phyloP scores from a whole-genome alignment of 2,329 filamentous ascomycete genomes.

The Myriosclerotinia curreyana region DNA sequence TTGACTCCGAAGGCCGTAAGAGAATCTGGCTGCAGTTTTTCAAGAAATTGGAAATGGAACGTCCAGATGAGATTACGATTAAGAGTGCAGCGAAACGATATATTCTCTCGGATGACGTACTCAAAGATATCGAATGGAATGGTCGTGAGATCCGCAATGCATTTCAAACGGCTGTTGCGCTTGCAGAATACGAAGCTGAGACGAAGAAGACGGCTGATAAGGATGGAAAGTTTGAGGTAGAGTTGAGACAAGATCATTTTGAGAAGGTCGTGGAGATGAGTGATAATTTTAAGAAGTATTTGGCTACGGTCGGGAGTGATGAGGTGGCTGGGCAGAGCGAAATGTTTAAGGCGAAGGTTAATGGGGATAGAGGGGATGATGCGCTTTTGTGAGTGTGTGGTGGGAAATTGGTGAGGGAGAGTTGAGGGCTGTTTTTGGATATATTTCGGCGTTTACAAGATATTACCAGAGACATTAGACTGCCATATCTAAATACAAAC shows the following conservation, averaged over 20 bases:
- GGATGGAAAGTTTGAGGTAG: constrained; percentile 9
- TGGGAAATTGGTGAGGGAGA: too few relatives aligned
- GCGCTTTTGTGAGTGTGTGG: constrained; percentile 21
- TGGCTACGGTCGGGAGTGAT: constrained; percentile 24
- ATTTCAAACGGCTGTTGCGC: constrained; percentile 33
- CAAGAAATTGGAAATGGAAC: constrained; percentile 27
- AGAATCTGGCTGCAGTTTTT: constrained; percentile 38
- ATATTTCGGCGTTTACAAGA: too few relatives aligned
- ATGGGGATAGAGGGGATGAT: constrained; percentile 30
- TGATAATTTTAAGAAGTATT: constrained; percentile 30
- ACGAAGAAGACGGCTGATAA: neutral
- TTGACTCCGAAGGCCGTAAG: constrained; percentile 30
- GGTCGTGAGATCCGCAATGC: constrained; percentile 35
- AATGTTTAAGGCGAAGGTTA: constrained; percentile 18
- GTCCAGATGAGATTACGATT: constrained; percentile 25
- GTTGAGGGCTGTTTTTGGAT: too few relatives aligned
- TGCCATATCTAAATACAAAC: too few relatives aligned
- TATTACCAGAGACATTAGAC: too few relatives aligned
- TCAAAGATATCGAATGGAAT: constrained; percentile 33
- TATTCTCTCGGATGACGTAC: constrained; percentile 26
- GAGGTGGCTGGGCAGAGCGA: constrained; percentile 11
- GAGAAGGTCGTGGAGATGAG: constrained; percentile 32
- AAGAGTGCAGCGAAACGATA: constrained; percentile 27
- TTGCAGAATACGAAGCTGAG: constrained; percentile 30
- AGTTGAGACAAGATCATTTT: constrained; percentile 30